These are phyloP conservation scores for Plantago elongata DNA, from an alignment of 257 asterid genomes.

Conservation along the genomic window DNA sequence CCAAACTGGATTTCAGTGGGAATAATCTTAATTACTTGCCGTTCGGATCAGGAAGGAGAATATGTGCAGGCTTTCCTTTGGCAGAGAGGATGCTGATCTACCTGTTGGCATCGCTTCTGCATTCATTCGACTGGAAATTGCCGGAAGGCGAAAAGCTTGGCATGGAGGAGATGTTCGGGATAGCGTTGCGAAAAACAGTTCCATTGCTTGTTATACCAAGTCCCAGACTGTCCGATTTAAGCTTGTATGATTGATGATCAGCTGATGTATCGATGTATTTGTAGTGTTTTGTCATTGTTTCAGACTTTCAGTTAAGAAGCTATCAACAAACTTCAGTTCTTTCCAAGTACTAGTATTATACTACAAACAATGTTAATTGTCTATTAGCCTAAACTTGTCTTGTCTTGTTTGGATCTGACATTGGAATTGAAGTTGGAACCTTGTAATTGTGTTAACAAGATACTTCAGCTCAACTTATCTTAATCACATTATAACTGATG, in stretches of 20 bases:
- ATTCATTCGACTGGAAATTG: conserved; percentile 5
- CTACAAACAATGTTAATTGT: no score
- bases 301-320: no score
- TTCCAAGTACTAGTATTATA: no score
- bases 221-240: background rate
- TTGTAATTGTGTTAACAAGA: no score
- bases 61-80: background rate
- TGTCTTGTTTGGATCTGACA: no score
- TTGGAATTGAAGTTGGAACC: no score
- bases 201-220: conserved; percentile 9
- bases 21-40: conserved; percentile 1
- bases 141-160: conserved; percentile 6
- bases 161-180: background rate
- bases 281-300: no score
- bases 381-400: no score
- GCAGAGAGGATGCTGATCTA: background rate
- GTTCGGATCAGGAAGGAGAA: conserved; percentile 8
- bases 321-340: no score
- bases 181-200: background rate
- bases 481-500: no score
- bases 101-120: conserved; percentile 3
- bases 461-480: no score
- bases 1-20: background rate
- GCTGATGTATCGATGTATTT: background rate
- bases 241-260: conserved; percentile 1